These are phyloP conservation scores for Oenanthe sinensis DNA, from an alignment of 129 eudicot species.

Conservation along the genomic window DNA sequence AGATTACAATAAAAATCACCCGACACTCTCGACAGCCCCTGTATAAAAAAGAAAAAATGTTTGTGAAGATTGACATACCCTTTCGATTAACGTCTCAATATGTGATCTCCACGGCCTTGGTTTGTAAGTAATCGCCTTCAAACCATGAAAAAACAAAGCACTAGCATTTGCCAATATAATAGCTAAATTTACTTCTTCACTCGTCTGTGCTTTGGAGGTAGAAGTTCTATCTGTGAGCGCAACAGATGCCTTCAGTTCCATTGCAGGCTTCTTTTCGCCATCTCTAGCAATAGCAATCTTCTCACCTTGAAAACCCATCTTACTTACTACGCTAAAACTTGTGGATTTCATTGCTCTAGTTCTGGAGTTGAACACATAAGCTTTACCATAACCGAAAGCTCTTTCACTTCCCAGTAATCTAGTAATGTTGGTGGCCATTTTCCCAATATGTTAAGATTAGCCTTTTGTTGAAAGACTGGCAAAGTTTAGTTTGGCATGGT, in stretches of 20 bases:
- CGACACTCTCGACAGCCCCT: conserved; percentile 6
- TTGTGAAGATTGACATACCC: conserved; percentile 21
- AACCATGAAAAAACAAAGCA: conserved; percentile 1
- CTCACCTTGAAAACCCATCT: conserved; percentile 21
- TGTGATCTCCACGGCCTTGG: conserved; percentile 35
- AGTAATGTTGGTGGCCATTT: conserved; percentile 28
- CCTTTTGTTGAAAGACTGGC: background rate
- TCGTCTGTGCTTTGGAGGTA: conserved; percentile 21
- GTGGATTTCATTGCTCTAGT: conserved; percentile 2
- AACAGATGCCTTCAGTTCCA: conserved; percentile 12
- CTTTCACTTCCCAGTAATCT: conserved; percentile 24
- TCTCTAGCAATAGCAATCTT: conserved; percentile 14
- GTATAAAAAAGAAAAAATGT: background rate
- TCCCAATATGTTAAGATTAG: conserved; percentile 4
- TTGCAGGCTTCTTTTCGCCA: conserved; percentile 16
- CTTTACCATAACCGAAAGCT: conserved; percentile 5
- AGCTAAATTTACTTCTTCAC: conserved; percentile 23
- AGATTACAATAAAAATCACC: background rate
- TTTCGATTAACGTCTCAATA: conserved; percentile 44
- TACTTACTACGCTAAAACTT: conserved; percentile 10
- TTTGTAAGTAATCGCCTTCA: conserved; percentile 17
- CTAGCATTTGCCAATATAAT: conserved; percentile 15
- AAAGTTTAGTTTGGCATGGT: background rate
- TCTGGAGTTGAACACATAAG: background rate
- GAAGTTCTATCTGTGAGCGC: background rate